phyloP scores from a whole-genome alignment of 805 yeast genomes.

The Candida wancherniae region DNA sequence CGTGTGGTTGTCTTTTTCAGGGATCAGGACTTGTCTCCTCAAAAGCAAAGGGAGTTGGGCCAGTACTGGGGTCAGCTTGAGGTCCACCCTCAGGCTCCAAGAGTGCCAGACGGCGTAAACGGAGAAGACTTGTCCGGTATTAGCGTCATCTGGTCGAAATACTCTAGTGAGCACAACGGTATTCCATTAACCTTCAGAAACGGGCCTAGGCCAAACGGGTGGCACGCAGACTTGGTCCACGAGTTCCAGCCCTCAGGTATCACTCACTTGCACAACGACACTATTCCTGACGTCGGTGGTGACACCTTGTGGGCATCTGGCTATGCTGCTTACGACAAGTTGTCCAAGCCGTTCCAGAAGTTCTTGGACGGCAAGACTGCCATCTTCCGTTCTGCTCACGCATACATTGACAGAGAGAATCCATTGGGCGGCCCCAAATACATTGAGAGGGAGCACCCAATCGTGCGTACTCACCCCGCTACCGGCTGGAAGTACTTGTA shows the following conservation, averaged over 20 bases:
- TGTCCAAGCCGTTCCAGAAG: constrained; percentile 46
- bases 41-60: constrained; percentile 28
- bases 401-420: constrained; percentile 31
- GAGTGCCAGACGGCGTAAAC: constrained; percentile 15
- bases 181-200: constrained; percentile 27
- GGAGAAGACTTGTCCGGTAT: constrained; percentile 20
- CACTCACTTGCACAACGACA: constrained; percentile 50
- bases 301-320: constrained; percentile 57
- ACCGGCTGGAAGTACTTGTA: constrained; percentile 31
- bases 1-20: constrained; percentile 28
- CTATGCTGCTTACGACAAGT: constrained; percentile 54
- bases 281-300: constrained; percentile 49
- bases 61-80: constrained; percentile 28
- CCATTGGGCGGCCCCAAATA: constrained; percentile 28
- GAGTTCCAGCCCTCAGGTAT: constrained; percentile 55
- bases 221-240: constrained; percentile 52
- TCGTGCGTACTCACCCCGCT: constrained; percentile 30
- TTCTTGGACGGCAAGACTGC: constrained; percentile 53
- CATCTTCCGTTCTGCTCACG: constrained; percentile 37
- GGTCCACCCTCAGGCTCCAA: constrained; percentile 17
- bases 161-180: constrained; percentile 18
- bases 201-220: constrained; percentile 18
- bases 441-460: constrained; percentile 28
- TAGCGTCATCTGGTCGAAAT: constrained; percentile 29
- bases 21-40: constrained; percentile 29